Conservation (phyloP, 2,329 filamentous ascomycete genomes). For the Penicillium concentricum region DNA sequence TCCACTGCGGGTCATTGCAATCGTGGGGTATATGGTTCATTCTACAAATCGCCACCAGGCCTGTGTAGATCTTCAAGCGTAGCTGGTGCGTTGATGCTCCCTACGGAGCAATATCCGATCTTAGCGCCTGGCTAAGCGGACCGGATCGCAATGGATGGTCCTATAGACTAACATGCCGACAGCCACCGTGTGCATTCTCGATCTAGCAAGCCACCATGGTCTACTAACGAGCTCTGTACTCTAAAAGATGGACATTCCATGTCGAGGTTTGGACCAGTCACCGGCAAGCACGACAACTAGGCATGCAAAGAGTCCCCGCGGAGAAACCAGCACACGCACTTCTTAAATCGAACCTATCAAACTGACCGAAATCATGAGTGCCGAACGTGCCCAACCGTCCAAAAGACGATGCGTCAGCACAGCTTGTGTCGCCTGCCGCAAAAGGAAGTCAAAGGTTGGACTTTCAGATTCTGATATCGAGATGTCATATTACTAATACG, state of each 20-base stretch:
- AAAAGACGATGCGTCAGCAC: slow-evolving; percentile 80
- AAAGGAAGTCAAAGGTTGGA: slow-evolving; percentile 69
- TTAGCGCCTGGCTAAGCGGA: background rate
- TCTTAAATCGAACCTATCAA: slow-evolving; percentile 12
- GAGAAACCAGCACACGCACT: slow-evolving; percentile 12
- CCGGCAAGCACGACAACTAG: slow-evolving; percentile 26
- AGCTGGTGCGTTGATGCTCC: background rate
- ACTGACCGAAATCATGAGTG: slow-evolving; percentile 27
- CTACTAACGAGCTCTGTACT: background rate
- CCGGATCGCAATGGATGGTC: background rate
- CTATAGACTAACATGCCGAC: slow-evolving; percentile 8
- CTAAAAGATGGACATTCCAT: slow-evolving; percentile 15
- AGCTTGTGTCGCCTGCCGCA: slow-evolving; percentile 77
- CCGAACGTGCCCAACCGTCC: slow-evolving; percentile 31
- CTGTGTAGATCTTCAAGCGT: slow-evolving; percentile 11
- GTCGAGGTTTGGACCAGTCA: slow-evolving; percentile 21
- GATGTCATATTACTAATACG: slow-evolving; percentile 3
- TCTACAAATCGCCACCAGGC: slow-evolving; percentile 4
- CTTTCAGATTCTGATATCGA: background rate
- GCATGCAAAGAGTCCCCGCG: slow-evolving; percentile 23
- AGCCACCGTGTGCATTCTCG: background rate
- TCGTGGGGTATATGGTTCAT: slow-evolving; percentile 18
- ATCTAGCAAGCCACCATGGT: background rate
- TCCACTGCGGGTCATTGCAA: slow-evolving; percentile 20
- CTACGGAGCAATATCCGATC: background rate